These are phyloP conservation scores for Ampelocalamus luodianensis DNA, from an alignment of 176 grass and related monocot genomes.

Conservation along the genomic window DNA sequence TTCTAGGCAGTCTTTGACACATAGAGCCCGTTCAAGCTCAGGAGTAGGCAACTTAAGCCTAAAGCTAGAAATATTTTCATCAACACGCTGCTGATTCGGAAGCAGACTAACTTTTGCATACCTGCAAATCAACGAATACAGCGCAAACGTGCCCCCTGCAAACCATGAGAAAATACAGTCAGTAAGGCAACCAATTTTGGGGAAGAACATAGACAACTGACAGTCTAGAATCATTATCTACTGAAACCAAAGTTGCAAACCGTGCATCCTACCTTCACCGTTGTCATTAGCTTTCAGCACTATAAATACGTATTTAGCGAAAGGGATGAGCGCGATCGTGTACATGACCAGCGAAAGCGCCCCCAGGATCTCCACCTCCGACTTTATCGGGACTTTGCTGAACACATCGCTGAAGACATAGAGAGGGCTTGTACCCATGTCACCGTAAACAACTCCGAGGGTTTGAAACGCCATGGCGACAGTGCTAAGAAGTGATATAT, in stretches of 20 bases:
- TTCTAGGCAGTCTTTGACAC: slow-evolving; percentile 87
- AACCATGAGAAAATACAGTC: not conserved
- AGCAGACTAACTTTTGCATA: slow-evolving; percentile 92
- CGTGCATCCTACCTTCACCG: slow-evolving; percentile 67
- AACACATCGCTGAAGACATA: slow-evolving; percentile 99
- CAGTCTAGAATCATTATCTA: not conserved
- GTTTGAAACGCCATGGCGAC: slow-evolving; percentile 93
- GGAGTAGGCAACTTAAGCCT: slow-evolving; percentile 87
- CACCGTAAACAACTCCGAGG: slow-evolving; percentile 93
- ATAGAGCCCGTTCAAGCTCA: slow-evolving; percentile 81
- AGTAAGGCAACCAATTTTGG: slow-evolving; percentile 7
- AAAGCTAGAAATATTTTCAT: slow-evolving; percentile 91
- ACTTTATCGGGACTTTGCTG: slow-evolving; percentile 95
- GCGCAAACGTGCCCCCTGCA: slow-evolving; percentile 90
- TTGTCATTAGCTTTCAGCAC: slow-evolving; percentile 97
- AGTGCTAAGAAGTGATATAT: slow-evolving; percentile 68
- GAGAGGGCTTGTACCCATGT: slow-evolving; percentile 95
- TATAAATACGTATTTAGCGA: slow-evolving; percentile 86
- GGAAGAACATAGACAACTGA: slow-evolving; percentile 4
- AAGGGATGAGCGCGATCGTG: slow-evolving; percentile 89
- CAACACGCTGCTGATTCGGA: slow-evolving; percentile 92
- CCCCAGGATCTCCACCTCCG: slow-evolving; percentile 81
- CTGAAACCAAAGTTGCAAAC: slow-evolving; percentile 22
- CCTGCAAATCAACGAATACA: slow-evolving; percentile 94
- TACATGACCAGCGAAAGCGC: slow-evolving; percentile 95